Evolutionary conservation across 2,329 filamentous ascomycete genomes (phyloP), one percentile per base, ranked within the genome.

Genomic region (Lecanoromycetidae sp.): DNA sequence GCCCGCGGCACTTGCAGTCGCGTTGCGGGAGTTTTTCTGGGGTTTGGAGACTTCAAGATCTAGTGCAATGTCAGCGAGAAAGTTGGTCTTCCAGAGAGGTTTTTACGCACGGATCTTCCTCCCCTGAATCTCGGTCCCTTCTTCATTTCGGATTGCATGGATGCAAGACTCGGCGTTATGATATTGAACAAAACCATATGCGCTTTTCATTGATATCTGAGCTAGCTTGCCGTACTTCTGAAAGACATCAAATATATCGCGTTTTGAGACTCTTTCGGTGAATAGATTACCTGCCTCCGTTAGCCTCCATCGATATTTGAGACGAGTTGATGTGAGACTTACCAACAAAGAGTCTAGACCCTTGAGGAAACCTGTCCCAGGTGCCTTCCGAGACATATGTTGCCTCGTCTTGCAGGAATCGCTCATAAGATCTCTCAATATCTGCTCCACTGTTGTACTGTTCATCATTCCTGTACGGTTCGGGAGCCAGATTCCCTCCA

Each of bases 121-220:
- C n/a, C 88, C 90, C 59, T 85, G 78, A 30, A 96, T 79, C 54
- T 87, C 77, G 33, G 79, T 76, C 8, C 85, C 87, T 64, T 96
- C 86, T 52, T 95, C 79, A 29, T 74, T 74, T 29, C 83, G 72
- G 56, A 96, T 74, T 4, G 90, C 90, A 37, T 73, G 71, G 48
- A 76, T 71, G 54, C 87, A 94, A 58, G 90, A 82, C 2, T 75
- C 71, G 3, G 80, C 69, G 25, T 86, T 81, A 55, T 94, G 75
- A 55, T 93, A 98, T 61, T 96, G 91, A 29, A 96, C 87, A 61
- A 96, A 98, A 1, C 91, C 91, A 64, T 94, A 96, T 1, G 88
- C 88, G 55, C 91, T 87, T 64, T 96, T 96, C 57, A 96, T 86
- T 1, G 87, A 94, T 51, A 96, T 91, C 62, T 98, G 91, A 2